Conservation (phyloP, 1,139 yeast genomes). For the Pneumocystis sp. region DNA sequence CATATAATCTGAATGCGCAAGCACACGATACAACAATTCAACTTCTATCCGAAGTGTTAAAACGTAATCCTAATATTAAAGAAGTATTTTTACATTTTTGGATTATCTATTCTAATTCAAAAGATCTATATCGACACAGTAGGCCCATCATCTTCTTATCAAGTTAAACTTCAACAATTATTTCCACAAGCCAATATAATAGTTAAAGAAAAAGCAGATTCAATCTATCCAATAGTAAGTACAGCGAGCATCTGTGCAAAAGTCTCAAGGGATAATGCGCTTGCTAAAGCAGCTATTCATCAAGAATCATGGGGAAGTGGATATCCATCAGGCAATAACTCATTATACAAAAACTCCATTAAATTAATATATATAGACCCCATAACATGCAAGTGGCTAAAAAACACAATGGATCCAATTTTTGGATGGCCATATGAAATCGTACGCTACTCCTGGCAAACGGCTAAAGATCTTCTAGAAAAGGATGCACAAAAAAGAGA, state of each 20-base stretch:
- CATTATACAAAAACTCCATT: not conserved
- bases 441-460: constrained; percentile 86
- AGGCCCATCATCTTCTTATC: constrained; percentile 83
- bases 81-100: constrained; percentile 25
- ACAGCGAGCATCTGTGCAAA: constrained; percentile 96
- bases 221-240: constrained; percentile 83
- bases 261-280: constrained; percentile 73
- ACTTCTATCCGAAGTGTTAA: constrained; percentile 48
- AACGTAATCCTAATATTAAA: constrained; percentile 42
- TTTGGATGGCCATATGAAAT: constrained; percentile 71
- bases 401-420: constrained; percentile 44
- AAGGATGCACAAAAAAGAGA: constrained; percentile 19
- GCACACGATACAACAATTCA: constrained; percentile 90
- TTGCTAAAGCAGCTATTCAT: constrained; percentile 24
- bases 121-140: constrained; percentile 79
- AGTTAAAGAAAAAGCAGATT: constrained; percentile 93
- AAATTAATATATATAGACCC: constrained; percentile 37
- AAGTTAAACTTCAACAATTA: constrained; percentile 47
- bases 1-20: constrained; percentile 76
- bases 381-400: constrained; percentile 60
- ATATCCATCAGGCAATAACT: constrained; percentile 44
- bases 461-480: constrained; percentile 59
- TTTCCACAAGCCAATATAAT: constrained; percentile 64
- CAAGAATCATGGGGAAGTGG: constrained; percentile 31
- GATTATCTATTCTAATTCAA: not conserved